These are phyloP conservation scores for Alternaria ventricosa DNA, from an alignment of 2,329 filamentous ascomycete species.

Conservation along the genomic window DNA sequence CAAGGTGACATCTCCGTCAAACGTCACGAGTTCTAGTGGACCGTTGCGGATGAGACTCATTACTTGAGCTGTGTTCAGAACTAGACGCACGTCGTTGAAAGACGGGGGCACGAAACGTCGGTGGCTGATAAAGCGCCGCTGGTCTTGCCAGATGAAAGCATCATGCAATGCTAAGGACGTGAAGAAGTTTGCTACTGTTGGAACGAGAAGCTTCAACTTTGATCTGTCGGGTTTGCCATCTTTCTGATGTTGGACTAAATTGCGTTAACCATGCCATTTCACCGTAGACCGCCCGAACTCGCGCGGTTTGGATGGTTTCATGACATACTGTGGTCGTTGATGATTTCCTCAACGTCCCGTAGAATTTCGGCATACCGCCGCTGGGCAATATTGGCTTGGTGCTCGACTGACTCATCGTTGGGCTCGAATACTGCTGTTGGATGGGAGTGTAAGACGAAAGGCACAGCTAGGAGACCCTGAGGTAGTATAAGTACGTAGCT, in stretches of 20 bases:
- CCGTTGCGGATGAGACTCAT: constrained; percentile 83
- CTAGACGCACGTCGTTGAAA: constrained; percentile 93
- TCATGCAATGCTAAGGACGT: constrained; percentile 85
- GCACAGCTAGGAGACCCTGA: constrained; percentile 77
- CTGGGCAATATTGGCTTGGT: constrained; percentile 81
- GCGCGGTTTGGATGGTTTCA: not conserved
- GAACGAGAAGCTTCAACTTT: constrained; percentile 90
- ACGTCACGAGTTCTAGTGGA: constrained; percentile 84
- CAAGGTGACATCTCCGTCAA: constrained; percentile 96
- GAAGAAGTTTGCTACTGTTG: constrained; percentile 91
- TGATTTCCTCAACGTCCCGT: constrained; percentile 87
- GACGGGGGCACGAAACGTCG: constrained; percentile 92
- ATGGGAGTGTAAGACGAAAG: constrained; percentile 95
- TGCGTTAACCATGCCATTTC: constrained; percentile 4
- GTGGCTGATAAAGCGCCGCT: constrained; percentile 83
- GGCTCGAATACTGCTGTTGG: constrained; percentile 84
- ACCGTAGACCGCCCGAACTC: not conserved
- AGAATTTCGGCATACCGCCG: constrained; percentile 94
- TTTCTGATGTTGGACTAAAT: constrained; percentile 72
- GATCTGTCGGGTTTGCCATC: constrained; percentile 72
- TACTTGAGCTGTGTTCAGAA: constrained; percentile 92
- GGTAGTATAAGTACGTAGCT: not conserved
- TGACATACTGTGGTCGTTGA: constrained; percentile 83
- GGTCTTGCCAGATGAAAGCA: constrained; percentile 90
- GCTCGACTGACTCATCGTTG: constrained; percentile 67